Percentiles rank a stretch among this genome's conserved stretches.
Conservation (phyloP, 2,329 filamentous ascomycete species). For the Ophiocordyceps robertsii region DNA sequence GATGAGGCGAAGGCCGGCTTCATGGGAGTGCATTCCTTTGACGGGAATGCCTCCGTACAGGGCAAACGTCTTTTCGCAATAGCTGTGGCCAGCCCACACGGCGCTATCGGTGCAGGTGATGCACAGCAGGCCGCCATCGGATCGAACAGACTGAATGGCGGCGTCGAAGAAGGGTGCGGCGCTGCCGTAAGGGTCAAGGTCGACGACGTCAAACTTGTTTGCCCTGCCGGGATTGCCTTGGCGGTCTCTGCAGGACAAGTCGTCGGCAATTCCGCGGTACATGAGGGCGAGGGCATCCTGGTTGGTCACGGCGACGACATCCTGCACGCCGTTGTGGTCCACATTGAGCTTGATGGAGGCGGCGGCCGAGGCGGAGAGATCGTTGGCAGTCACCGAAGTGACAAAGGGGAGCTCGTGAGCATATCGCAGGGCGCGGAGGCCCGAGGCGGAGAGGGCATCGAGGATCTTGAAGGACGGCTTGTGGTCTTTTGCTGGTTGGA, state of each 20-base stretch:
- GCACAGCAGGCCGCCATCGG: constrained; percentile 81
- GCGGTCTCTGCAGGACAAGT: constrained; percentile 28
- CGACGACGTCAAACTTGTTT: constrained; percentile 77
- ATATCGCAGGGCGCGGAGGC: constrained; percentile 81
- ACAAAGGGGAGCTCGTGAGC: constrained; percentile 79
- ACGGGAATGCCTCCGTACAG: constrained; percentile 85
- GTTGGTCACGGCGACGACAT: constrained; percentile 58
- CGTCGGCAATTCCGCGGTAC: constrained; percentile 56
- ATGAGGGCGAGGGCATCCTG: constrained; percentile 85
- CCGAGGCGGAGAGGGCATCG: constrained; percentile 88
- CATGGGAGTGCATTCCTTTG: constrained; percentile 77
- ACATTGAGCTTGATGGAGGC: constrained; percentile 76
- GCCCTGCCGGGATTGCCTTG: constrained; percentile 23
- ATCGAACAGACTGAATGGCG: constrained; percentile 68
- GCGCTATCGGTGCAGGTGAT: constrained; percentile 95
- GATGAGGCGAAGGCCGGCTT: constrained; percentile 77
- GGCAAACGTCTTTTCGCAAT: constrained; percentile 85
- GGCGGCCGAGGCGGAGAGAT: constrained; percentile 66
- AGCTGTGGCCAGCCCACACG: constrained; percentile 88
- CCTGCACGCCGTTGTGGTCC: constrained; percentile 61
- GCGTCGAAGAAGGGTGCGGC: constrained; percentile 87
- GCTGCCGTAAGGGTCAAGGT: constrained; percentile 91
- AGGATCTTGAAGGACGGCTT: constrained; percentile 62
- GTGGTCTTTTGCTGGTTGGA: constrained; percentile 14
- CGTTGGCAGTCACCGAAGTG: constrained; percentile 77